Percentiles rank a stretch among this genome's conserved stretches.
Evolutionary conservation across 345 rosid genomes (phyloP).

Genomic region (Arabis alpina): DNA sequence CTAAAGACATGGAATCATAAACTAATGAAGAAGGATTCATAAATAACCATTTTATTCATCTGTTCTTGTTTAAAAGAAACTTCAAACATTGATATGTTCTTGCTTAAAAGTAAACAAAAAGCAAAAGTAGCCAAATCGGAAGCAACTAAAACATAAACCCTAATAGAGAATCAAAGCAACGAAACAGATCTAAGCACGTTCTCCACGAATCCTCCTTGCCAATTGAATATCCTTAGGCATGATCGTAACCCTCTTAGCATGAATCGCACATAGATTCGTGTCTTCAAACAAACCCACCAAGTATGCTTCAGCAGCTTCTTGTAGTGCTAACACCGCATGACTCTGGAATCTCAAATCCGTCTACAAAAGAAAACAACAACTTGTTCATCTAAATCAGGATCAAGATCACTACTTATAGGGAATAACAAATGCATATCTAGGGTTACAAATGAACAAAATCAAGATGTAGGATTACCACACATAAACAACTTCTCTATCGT

Average conservation of each 20-base stretch:
- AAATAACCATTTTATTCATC: not conserved
- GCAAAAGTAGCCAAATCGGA: not conserved
- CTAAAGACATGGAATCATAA: not conserved
- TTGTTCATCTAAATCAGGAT: too few relatives aligned
- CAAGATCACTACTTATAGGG: not conserved
- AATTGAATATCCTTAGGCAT: conserved; percentile 77
- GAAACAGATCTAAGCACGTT: conserved; percentile 51
- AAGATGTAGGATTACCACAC: too few relatives aligned
- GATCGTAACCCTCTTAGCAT: conserved; percentile 72
- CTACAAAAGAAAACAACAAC: conserved; percentile 25
- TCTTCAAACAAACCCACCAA: conserved; percentile 75
- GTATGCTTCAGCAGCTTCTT: conserved; percentile 78
- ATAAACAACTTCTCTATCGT: too few relatives aligned
- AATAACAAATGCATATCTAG: too few relatives aligned
- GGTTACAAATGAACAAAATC: too few relatives aligned
- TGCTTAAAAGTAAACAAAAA: not conserved
- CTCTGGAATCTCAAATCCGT: conserved; percentile 81
- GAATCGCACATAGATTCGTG: conserved; percentile 59
- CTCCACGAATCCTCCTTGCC: conserved; percentile 74
- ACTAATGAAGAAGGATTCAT: not conserved
- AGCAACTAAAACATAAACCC: not conserved
- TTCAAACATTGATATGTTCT: not conserved
- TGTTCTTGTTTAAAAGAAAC: not conserved
- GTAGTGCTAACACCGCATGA: conserved; percentile 71
- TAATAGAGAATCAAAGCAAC: not conserved